Evolutionary conservation across 108 stramenopile species (phyloP), one percentile per base, ranked within the genome.

Genomic region (Skeletonema grethae): DNA sequence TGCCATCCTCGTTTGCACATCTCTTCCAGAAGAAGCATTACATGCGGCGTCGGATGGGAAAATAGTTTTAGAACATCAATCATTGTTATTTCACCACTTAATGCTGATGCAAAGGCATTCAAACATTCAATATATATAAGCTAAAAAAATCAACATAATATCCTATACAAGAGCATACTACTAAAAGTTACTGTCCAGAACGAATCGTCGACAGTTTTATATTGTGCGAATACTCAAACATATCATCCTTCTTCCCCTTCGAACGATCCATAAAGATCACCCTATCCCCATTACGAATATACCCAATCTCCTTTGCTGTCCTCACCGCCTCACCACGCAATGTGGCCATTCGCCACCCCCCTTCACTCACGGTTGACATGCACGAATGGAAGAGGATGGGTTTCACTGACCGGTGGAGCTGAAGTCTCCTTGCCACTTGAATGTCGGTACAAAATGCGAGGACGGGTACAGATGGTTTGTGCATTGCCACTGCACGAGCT

Each of bases 401-500:
- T 13, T 59, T 67, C 3, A 90, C 76, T 25, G 74, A 70, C 57
- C 87, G 67, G 46, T 87, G 79, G 0, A 90, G 84, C 63, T 86
- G 85, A 34, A 90, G 69, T 28, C 83, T 79, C 6, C 87, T 68
- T 20, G 87, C 90, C 12, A 91, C 88, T 67, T 85, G 84, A 20
- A 63, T 65, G 67, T 88, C 84, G 2, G 83, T 83, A 64, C 90
- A 91, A 65, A 87, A 91, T 20, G 88, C 82, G 36, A 91, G 67
- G 9, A 91, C 86, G 9, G 87, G 87, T 38, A 86, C 86, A 20
- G 63, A 82, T 0, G 98, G 98, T 50, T 97, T 95, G 93, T 97
- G 99, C 79, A 97, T 99, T 67, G 98, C 96, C 30, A 99, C 85
- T 55, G 95, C 84, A 57, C 90, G 91, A 4, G 98, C 97, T 18